Evolutionary conservation across 441 rosid species (phyloP).

Genomic region (Gossypium davidsonii): DNA sequence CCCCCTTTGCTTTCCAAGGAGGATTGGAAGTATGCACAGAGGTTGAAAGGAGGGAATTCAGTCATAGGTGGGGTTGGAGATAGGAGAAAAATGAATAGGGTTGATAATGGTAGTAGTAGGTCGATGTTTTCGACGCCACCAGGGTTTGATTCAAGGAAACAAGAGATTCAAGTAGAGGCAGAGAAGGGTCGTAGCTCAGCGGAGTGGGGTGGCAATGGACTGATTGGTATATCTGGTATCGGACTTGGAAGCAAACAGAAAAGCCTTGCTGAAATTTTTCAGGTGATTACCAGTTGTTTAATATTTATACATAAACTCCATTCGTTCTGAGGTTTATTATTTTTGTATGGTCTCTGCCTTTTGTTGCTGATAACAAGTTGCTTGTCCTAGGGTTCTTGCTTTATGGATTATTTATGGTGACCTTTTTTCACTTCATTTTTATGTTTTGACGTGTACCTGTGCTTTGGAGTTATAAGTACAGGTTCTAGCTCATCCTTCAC

Average conservation of each 20-base stretch:
- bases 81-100: constrained; percentile 52
- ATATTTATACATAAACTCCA: not conserved
- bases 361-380: not conserved
- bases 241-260: constrained; percentile 33
- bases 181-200: constrained; percentile 40
- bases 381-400: not conserved
- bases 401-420: not conserved
- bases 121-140: constrained; percentile 78
- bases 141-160: constrained; percentile 71
- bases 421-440: not conserved
- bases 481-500: not conserved
- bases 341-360: not conserved
- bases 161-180: constrained; percentile 37
- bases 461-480: not conserved
- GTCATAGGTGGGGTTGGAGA: constrained; percentile 75
- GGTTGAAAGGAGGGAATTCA: constrained; percentile 63
- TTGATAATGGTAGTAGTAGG: constrained; percentile 33
- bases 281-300: constrained; percentile 39
- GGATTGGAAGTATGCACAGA: constrained; percentile 73
- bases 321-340: not conserved
- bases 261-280: constrained; percentile 66
- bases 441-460: not conserved
- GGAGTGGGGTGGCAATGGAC: constrained; percentile 78
- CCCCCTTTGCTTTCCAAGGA: constrained; percentile 43
- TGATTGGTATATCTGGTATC: constrained; percentile 72